Evolutionary conservation across 208 protist genomes (phyloP), one percentile per base, ranked within the genome.

Genomic region (Leishmania amazonensis): DNA sequence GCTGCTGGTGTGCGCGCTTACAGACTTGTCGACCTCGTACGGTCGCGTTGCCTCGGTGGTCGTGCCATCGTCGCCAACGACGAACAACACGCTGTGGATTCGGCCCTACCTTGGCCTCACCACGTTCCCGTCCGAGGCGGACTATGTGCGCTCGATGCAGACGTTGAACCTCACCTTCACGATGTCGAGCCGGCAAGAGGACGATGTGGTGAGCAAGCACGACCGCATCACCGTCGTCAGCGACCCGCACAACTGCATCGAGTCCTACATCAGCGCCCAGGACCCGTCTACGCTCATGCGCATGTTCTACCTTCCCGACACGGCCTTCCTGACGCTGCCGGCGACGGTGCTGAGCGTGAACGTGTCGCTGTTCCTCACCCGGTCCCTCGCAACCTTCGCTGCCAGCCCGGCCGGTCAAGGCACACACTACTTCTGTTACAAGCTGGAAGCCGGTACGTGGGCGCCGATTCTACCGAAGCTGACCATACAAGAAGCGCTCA

Each of bases 1-100:
- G 47, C 86, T 96, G 64, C 76, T 97, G 49, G 95, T 98, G 49
- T 98, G 95, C 81, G 91, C 90, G 15, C 87, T 93, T 78, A 92
- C 90, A 1, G 81, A 78, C 38, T 74, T 85, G 62, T 91, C 91
- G 28, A 82, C 87, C 51, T 75, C 54, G 11, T 90, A 92, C 67
- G 83, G 78, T 6, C 78, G 84, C 8, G 88, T 92, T 9, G 88
- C 85, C 77, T 84, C 84, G 0, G 75, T 78, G 24, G 45, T 78
- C 24, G 47, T 65, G 3, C 83, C 80, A 28, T 81, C 87, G 24
- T 77, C 74, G 51, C 81, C 76, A 24, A 83, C 60, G 62, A 64
- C 74, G 68, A 87, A 65, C 77, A 91, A 96, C 78, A 81, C 87
- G 65, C 81, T 97, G 51, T 88, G 75, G 81, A 84, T 98, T 54